These are phyloP conservation scores for Plasmodium coatneyi DNA, from an alignment of 169 alveolate genomes.

Conservation along the genomic window DNA sequence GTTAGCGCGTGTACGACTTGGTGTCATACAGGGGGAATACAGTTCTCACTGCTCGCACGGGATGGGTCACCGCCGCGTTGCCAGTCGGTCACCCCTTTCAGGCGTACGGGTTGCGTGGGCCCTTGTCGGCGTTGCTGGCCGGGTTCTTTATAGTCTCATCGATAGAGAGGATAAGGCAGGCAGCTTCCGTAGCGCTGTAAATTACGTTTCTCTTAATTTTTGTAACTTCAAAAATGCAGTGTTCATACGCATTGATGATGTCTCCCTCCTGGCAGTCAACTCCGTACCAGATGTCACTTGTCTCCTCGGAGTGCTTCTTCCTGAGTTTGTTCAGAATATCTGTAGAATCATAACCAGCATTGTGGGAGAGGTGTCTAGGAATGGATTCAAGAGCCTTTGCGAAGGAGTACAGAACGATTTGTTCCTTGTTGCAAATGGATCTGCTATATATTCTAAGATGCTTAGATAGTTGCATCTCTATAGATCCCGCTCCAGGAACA, in stretches of 20 bases:
- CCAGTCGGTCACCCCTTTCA: background rate
- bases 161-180: conserved; percentile 95
- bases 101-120: conserved; percentile 66
- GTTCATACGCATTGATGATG: conserved; percentile 90
- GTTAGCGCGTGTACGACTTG: background rate
- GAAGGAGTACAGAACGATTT: conserved; percentile 92
- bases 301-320: conserved; percentile 90
- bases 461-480: conserved; percentile 89
- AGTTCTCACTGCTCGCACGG: background rate
- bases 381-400: conserved; percentile 97
- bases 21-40: no score
- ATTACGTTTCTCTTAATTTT: conserved; percentile 95
- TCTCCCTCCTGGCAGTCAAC: conserved; percentile 95
- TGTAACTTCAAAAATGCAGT: conserved; percentile 97
- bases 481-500: conserved; percentile 99
- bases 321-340: conserved; percentile 94
- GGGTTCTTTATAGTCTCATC: conserved; percentile 98
- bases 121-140: conserved; percentile 84
- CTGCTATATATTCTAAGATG: conserved; percentile 82
- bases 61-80: background rate
- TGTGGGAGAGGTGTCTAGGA: conserved; percentile 97
- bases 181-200: conserved; percentile 98
- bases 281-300: conserved; percentile 91
- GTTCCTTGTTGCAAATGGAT: conserved; percentile 93
- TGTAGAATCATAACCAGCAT: conserved; percentile 96